Evolutionary conservation across 768 basidiomycete species (phyloP).

Genomic region (Dioszegia hungarica): DNA sequence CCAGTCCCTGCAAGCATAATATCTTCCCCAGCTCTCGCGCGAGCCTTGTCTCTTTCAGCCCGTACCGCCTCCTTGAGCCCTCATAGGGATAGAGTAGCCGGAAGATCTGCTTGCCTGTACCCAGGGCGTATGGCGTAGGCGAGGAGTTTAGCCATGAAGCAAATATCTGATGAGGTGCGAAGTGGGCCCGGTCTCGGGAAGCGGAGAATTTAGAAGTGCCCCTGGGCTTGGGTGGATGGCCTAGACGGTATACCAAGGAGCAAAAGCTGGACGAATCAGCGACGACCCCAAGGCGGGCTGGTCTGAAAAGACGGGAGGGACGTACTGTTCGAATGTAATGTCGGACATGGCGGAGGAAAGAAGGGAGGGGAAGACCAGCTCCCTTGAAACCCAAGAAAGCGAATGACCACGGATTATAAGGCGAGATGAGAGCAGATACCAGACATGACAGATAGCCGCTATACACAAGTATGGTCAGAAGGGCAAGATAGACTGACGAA

Average conservation of each 20-base stretch:
- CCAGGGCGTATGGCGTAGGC: slow-evolving; percentile 53
- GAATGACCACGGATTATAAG: too few species aligned
- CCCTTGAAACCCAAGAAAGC: too few species aligned
- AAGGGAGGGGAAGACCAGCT: too few species aligned
- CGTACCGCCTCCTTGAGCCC: slow-evolving; percentile 65
- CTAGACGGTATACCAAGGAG: slow-evolving; percentile 24
- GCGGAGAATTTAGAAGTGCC: neutral
- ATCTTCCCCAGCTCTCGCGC: slow-evolving; percentile 53
- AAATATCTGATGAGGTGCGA: slow-evolving; percentile 29
- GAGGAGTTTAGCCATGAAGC: slow-evolving; percentile 36
- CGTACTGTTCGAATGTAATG: neutral
- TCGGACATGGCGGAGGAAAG: too few species aligned
- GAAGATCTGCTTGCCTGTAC: slow-evolving; percentile 62
- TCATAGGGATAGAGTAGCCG: slow-evolving; percentile 80
- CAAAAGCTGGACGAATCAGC: neutral
- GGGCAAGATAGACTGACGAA: too few species aligned
- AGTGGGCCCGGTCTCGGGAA: neutral
- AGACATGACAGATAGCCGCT: too few species aligned
- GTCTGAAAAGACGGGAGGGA: neutral
- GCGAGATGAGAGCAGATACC: too few species aligned
- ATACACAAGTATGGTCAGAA: too few species aligned
- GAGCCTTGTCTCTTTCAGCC: slow-evolving; percentile 65
- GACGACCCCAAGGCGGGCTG: neutral
- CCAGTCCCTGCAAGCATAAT: slow-evolving; percentile 26
- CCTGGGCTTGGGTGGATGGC: slow-evolving; percentile 21